Evolutionary conservation across 129 eudicot species (phyloP), one percentile per base, ranked within the genome.

Genomic region (Artemisia tridentata): DNA sequence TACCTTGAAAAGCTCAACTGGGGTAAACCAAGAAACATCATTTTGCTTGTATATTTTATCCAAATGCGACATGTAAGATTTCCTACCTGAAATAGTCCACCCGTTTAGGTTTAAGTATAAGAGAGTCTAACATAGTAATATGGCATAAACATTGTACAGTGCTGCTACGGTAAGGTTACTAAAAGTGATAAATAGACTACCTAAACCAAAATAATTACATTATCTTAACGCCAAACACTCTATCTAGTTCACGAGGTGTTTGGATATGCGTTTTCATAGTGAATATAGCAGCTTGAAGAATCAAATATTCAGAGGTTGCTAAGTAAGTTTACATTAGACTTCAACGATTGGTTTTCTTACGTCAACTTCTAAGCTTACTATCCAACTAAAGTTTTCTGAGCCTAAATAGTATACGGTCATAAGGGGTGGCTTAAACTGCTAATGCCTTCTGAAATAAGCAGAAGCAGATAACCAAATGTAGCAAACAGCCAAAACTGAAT

Each of bases 1-100:
- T 9, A 89, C 98, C 98, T 93, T 93, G 77, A 93, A 90, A n/a
- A 93, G 99, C 82, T 93, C 99, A 19, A 93, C 99, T 0, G 99
- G 97, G 64, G 99, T 93, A 81, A 93, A 93, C 99, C 99, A 93
- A 41, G 99, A 87, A 19, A 82, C 83, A 62, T 93, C 96, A 76
- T 85, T 84, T 80, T 93, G 97, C 89, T 84, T 90, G 90, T 93
- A 93, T 66, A 93, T 80, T 67, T 79, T 86, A 41, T 83, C 83
- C 87, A 89, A 78, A 79, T 86, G 88, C 48, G 87, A 72, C 83
- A 88, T 63, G 80, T 93, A 93, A 48, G 90, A 92, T 81, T 89
- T 89, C 81, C 95, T 80, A 45, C 97, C 98, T 92, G 88, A 78
- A 86, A 74, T 19, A 43, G 31, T 27, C 18, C 34, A 50, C 20